phyloP scores from a whole-genome alignment of 176 grass and related monocot species.

The Oryza glumipatula region DNA sequence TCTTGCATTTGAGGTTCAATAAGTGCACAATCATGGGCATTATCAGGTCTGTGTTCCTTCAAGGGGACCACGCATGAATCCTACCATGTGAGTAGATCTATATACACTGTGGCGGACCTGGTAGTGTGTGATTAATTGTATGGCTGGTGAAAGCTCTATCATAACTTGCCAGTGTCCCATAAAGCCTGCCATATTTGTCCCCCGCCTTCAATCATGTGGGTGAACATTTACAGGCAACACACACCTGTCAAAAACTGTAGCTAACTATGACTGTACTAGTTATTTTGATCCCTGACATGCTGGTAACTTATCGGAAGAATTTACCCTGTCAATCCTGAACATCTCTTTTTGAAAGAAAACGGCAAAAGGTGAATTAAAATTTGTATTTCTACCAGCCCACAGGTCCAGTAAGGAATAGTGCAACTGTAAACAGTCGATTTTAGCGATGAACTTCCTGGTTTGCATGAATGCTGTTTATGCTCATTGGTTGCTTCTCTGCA shows the following conservation, averaged over 20 bases:
- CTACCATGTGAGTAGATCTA: conserved; percentile 67
- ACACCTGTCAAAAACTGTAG: conserved; percentile 14
- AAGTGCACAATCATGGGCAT: conserved; percentile 48
- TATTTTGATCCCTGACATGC: conserved; percentile 3
- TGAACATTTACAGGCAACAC: conserved; percentile 30
- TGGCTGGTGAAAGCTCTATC: conserved; percentile 56
- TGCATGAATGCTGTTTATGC: not conserved
- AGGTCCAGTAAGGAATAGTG: not conserved
- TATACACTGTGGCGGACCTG: conserved; percentile 43
- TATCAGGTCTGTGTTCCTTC: conserved; percentile 41
- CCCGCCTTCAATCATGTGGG: conserved; percentile 50
- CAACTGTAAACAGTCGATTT: not conserved
- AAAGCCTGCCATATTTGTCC: conserved; percentile 63
- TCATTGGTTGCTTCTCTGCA: conserved; percentile 42
- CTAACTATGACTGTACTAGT: not conserved
- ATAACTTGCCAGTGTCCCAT: conserved; percentile 63
- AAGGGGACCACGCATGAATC: conserved; percentile 57
- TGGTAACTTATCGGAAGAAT: conserved; percentile 24
- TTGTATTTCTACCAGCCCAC: not conserved
- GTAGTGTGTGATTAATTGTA: conserved; percentile 41
- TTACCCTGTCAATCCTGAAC: not conserved
- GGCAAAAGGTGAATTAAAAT: not conserved
- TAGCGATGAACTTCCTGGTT: not conserved
- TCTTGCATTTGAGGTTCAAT: conserved; percentile 35
- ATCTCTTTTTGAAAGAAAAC: not conserved